Conservation (phyloP, 139 green algal genomes). For the Parachlorella kessleri region DNA sequence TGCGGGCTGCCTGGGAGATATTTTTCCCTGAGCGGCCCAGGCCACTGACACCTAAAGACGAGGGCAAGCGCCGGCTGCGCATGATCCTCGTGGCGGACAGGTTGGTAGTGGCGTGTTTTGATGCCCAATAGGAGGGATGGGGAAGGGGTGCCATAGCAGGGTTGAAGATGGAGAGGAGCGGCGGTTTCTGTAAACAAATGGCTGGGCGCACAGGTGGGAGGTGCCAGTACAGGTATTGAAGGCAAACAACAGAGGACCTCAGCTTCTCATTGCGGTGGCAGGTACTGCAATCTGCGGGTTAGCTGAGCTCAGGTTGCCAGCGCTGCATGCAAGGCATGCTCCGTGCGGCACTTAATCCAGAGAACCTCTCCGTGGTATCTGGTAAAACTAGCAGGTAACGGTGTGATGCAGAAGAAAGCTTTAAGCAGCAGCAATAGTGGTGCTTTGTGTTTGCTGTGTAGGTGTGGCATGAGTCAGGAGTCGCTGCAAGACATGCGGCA, state of each 20-base stretch:
- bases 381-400: too few species aligned
- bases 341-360: not conserved
- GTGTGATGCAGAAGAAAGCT: not conserved
- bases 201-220: not conserved
- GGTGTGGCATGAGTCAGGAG: conserved; percentile 79
- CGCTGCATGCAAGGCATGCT: not conserved
- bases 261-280: too few species aligned
- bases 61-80: conserved; percentile 65
- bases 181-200: not conserved
- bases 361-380: not conserved
- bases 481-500: conserved; percentile 78
- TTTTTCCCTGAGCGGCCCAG: conserved; percentile 54
- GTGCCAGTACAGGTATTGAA: too few species aligned
- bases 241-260: too few species aligned
- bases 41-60: conserved; percentile 47
- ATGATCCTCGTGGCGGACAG: conserved; percentile 86
- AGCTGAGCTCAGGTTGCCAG: not conserved
- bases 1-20: conserved; percentile 54
- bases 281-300: not conserved
- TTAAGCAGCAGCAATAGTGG: not conserved
- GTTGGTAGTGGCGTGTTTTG: conserved; percentile 1
- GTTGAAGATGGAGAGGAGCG: not conserved
- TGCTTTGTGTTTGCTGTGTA: not conserved
- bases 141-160: not conserved
- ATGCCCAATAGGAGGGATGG: not conserved